Evolutionary conservation across 495 filamentous ascomycete genomes (phyloP).

Genomic region (Gamarada debralockiae): DNA sequence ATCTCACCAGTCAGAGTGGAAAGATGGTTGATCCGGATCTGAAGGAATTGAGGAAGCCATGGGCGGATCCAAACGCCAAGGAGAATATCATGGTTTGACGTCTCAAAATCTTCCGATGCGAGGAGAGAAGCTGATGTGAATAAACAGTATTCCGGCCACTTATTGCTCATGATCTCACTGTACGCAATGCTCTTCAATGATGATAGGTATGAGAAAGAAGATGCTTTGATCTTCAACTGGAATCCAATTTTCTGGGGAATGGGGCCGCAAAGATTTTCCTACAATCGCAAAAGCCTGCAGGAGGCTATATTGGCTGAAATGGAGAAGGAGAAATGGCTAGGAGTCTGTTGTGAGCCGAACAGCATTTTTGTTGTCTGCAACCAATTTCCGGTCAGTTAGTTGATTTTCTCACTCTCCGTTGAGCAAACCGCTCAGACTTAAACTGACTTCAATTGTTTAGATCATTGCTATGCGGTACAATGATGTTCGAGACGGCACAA

Average conservation of each 20-base stretch:
- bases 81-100: conserved; percentile 2
- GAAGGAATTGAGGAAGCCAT: not conserved
- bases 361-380: not conserved
- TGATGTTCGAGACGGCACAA: not conserved
- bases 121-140: no score
- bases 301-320: not conserved
- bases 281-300: not conserved
- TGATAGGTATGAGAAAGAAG: not conserved
- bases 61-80: not conserved
- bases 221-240: not conserved
- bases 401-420: not conserved
- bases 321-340: not conserved
- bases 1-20: not conserved
- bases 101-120: no score
- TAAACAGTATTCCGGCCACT: not conserved
- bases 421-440: no score
- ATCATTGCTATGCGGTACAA: not conserved
- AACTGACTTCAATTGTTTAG: no score
- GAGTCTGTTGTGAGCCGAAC: not conserved
- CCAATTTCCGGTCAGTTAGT: not conserved
- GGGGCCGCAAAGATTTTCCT: not conserved
- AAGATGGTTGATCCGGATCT: not conserved
- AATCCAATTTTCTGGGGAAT: not conserved
- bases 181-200: not conserved
- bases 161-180: not conserved